Evolutionary conservation across 2,329 filamentous ascomycete genomes (phyloP).

Genomic region (Cladophialophora carrionii): DNA sequence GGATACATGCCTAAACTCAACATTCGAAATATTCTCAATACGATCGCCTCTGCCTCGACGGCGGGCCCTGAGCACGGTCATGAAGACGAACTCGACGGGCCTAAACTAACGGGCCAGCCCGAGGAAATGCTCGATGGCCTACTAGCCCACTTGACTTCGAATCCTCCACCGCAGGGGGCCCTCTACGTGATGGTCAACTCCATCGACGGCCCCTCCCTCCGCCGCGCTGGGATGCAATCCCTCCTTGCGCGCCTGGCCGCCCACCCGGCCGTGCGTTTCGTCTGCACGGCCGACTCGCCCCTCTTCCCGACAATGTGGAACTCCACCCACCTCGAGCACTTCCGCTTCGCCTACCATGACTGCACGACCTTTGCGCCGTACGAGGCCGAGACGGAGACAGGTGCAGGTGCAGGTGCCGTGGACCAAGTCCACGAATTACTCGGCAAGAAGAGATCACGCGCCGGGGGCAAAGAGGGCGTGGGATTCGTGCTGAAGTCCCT

Average conservation of each 20-base stretch:
- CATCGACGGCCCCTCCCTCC: slow-evolving; percentile 77
- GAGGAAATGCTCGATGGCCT: slow-evolving; percentile 70
- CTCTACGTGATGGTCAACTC: slow-evolving; percentile 80
- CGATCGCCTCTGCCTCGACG: slow-evolving; percentile 65
- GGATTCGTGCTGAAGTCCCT: slow-evolving; percentile 87
- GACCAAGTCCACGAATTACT: slow-evolving; percentile 88
- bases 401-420: slow-evolving; percentile 61
- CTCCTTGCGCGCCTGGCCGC: slow-evolving; percentile 76
- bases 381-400: slow-evolving; percentile 66
- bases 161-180: slow-evolving; percentile 51
- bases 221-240: slow-evolving; percentile 69
- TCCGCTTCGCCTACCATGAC: slow-evolving; percentile 90
- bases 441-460: slow-evolving; percentile 74
- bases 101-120: slow-evolving; percentile 64
- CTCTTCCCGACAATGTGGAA: slow-evolving; percentile 91
- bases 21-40: slow-evolving; percentile 54
- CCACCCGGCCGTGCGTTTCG: slow-evolving; percentile 70
- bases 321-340: slow-evolving; percentile 75
- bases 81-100: neutral
- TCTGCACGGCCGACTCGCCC: slow-evolving; percentile 84
- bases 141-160: slow-evolving; percentile 65
- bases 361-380: slow-evolving; percentile 85
- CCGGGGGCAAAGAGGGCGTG: slow-evolving; percentile 88
- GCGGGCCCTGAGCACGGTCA: slow-evolving; percentile 46
- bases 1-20: slow-evolving; percentile 65